Base-by-base conservation (phyloP, 1,139 yeast genomes). In the Petasospora fabianii region DNA sequence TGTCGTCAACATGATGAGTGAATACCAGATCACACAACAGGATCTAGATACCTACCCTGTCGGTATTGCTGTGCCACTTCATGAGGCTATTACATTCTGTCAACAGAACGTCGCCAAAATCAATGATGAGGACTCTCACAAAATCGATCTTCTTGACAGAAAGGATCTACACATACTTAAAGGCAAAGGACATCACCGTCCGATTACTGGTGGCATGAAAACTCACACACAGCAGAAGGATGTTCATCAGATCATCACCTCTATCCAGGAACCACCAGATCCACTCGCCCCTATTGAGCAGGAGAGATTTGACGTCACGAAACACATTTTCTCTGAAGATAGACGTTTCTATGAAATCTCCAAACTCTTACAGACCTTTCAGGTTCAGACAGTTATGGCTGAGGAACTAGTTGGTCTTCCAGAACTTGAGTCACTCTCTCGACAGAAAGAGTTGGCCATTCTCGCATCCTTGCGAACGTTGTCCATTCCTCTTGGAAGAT, bases 401-500 rank as follows among this genome's bases (percentile, higher is more conserved):
- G 49, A 41, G 15, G 47, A 45, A 6, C 30, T 46, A 5, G 20
- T 32, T n/a, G 35, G 37, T 3, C 29, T 54, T 21, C 66, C 70
- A 34, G 95, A 85, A 47, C 77, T 77, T 46, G 86, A 77, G 35
- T 61, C 74, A 40, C 67, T 81, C 6, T 51, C 67, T 4, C 58
- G 69, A 40, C 95, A 85, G 54, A 75, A 86, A 51, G 75, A 72
- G 29, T 63, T 85, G 35, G 84, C 90, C 0, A 68, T 75, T 0
- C 62, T 77, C 22, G 80, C 28, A 85, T 86, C 2, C 55, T 79
- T 36, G 27, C 68, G 97, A 49, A 86, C 96, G 0, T 68, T 88
- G 39, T 75, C 95, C 0, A 76, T 77, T 44, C 94, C 88, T 0
- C 66, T 78, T 50, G 98, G 92, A 6, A 73, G 92, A 60, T 95